Evolutionary conservation across 225 moss, liverwort and hornwort genomes (phyloP).

Genomic region (Anthoceros angustus): DNA sequence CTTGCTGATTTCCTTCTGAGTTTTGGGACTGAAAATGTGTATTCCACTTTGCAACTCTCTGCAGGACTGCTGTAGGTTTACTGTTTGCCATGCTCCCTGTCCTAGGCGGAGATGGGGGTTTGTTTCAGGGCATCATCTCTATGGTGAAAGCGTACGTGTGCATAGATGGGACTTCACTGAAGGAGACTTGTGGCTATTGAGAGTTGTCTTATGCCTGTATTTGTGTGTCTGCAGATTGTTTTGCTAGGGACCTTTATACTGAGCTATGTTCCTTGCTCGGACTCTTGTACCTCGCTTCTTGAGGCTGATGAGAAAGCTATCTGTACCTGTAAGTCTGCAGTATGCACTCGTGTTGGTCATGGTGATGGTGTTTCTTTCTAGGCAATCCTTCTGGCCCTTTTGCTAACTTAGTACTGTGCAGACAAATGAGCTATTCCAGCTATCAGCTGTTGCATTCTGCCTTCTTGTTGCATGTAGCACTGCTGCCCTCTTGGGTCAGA

Average conservation of each 20-base stretch:
- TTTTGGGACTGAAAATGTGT: not conserved
- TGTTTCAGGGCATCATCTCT: conserved; percentile 60
- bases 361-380: too few species aligned
- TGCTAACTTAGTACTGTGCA: conserved; percentile 15
- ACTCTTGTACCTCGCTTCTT: conserved; percentile 71
- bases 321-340: conserved; percentile 32
- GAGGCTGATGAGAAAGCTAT: conserved; percentile 76
- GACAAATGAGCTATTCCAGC: conserved; percentile 88
- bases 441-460: conserved; percentile 89
- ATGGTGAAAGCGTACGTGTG: conserved; percentile 58
- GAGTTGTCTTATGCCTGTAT: not conserved
- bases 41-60: not conserved
- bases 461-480: conserved; percentile 67
- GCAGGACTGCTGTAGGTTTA: conserved; percentile 84
- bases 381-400: too few species aligned
- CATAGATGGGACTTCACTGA: not conserved
- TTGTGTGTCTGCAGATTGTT: conserved; percentile 31
- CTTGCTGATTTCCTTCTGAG: too few species aligned
- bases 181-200: not conserved
- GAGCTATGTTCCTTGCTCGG: conserved; percentile 47
- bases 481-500: too few species aligned
- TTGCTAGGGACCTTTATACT: conserved; percentile 59
- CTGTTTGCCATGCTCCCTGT: conserved; percentile 94
- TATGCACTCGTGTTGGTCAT: too few species aligned
- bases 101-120: conserved; percentile 73